Evolutionary conservation across 2,329 filamentous ascomycete genomes (phyloP).

Genomic region (Ophiostoma populinum): DNA sequence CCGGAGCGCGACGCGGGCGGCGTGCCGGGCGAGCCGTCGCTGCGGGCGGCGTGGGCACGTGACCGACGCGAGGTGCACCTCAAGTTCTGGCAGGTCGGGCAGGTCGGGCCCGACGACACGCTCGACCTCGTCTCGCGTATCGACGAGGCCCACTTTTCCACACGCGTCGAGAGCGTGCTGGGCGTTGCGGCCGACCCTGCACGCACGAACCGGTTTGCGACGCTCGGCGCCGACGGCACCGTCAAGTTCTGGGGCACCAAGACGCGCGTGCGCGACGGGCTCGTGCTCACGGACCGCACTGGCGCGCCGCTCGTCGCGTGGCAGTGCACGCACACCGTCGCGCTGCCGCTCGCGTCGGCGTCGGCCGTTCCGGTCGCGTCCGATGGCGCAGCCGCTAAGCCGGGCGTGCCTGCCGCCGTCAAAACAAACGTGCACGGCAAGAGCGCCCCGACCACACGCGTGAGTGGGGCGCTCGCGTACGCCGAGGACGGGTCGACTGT

Average conservation of each 20-base stretch:
- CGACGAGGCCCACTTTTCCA: constrained; percentile 59
- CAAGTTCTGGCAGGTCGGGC: constrained; percentile 98
- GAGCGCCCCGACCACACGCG: background rate
- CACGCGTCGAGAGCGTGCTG: constrained; percentile 42
- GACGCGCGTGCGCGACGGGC: constrained; percentile 48
- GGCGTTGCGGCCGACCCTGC: constrained; percentile 53
- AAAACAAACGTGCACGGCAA: no score
- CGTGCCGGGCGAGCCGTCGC: constrained; percentile 26
- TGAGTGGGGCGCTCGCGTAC: constrained; percentile 52
- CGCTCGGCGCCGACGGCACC: constrained; percentile 62
- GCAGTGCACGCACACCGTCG: constrained; percentile 46
- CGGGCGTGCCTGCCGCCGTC: no score
- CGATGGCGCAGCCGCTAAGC: no score
- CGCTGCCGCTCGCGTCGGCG: constrained; percentile 22
- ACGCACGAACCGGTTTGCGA: constrained; percentile 55
- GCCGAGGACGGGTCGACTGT: constrained; percentile 73
- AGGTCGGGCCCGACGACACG: no score
- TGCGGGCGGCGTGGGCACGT: constrained; percentile 25
- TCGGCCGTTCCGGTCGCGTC: no score
- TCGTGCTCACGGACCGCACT: constrained; percentile 38
- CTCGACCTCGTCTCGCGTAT: constrained; percentile 72
- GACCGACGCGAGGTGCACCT: constrained; percentile 57
- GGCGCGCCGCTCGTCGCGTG: constrained; percentile 52
- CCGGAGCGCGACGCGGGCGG: constrained; percentile 48
- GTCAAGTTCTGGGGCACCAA: constrained; percentile 72